Percentiles rank a stretch among this genome's conserved stretches.
These are phyloP conservation scores for Austroboletus niveus DNA, from an alignment of 1,284 basidiomycete genomes.

Conservation along the genomic window DNA sequence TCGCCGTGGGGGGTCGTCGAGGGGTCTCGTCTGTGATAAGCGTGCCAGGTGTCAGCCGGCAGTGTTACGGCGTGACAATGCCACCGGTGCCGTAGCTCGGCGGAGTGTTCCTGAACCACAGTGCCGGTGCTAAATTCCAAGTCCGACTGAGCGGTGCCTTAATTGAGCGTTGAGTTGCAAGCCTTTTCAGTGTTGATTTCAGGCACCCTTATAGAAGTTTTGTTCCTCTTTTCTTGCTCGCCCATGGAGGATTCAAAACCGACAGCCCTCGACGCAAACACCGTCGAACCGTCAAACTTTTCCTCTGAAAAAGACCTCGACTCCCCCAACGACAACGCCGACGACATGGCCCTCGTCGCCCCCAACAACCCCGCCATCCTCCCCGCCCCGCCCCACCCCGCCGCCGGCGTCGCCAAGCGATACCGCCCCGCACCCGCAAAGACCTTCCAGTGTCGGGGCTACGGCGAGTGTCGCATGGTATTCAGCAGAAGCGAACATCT, in stretches of 20 bases:
- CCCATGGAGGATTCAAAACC: constrained; percentile 37
- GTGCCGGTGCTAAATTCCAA: constrained; percentile 17
- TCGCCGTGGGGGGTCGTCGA: too few species aligned
- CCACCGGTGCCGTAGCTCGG: constrained; percentile 35
- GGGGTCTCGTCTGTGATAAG: constrained; percentile 11
- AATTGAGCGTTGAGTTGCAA: constrained; percentile 31
- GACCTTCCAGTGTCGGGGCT: constrained; percentile 93
- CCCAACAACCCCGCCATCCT: constrained; percentile 19
- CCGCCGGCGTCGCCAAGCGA: constrained; percentile 49
- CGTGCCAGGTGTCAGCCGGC: constrained; percentile 18
- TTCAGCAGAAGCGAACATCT: constrained; percentile 95
- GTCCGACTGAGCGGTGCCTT: constrained; percentile 35
- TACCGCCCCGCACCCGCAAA: constrained; percentile 80
- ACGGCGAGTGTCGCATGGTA: constrained; percentile 94
- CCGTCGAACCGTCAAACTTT: background rate
- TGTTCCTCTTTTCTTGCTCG: constrained; percentile 34
- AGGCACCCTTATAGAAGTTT: constrained; percentile 34
- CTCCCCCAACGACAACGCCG: constrained; percentile 6
- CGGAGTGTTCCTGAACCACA: constrained; percentile 34
- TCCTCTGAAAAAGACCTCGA: constrained; percentile 9
- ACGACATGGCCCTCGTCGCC: constrained; percentile 32
- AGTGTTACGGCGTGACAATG: constrained; percentile 23
- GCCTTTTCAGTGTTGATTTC: constrained; percentile 34
- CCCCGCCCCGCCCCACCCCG: constrained; percentile 7
- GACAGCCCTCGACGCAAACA: constrained; percentile 24